Evolutionary conservation across 1,284 basidiomycete species (phyloP).

Genomic region (Marasmius oreades): DNA sequence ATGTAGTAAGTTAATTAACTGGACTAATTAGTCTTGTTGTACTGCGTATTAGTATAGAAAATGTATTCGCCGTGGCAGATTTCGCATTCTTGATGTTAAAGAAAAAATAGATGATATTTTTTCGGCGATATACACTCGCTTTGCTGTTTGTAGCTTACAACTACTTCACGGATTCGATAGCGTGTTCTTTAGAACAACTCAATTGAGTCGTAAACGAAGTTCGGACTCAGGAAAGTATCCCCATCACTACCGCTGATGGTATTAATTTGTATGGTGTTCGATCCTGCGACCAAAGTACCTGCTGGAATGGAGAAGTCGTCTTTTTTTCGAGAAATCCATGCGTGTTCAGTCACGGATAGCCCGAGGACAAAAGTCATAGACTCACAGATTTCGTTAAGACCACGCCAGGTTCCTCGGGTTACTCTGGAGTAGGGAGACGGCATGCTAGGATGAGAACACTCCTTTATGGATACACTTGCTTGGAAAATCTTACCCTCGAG

Average conservation of each 20-base stretch:
- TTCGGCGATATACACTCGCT: too few species aligned
- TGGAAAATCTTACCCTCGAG: not conserved
- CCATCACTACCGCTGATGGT: conserved; percentile 41
- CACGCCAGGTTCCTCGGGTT: conserved; percentile 44
- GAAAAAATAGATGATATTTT: too few species aligned
- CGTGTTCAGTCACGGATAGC: not conserved
- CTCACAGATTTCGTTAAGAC: conserved; percentile 40
- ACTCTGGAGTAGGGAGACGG: conserved; percentile 25
- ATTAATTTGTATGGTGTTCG: conserved; percentile 40
- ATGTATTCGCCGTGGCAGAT: too few species aligned
- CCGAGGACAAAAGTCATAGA: conserved; percentile 7
- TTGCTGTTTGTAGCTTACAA: conserved; percentile 8
- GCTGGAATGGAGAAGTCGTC: conserved; percentile 39
- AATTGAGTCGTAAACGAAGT: conserved; percentile 42
- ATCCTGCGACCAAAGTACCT: conserved; percentile 35
- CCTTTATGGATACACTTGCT: not conserved
- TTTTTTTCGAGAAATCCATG: conserved; percentile 10
- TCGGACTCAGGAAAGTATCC: conserved; percentile 38
- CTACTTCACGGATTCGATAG: not conserved
- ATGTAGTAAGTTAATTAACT: too few species aligned
- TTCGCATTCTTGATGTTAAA: too few species aligned
- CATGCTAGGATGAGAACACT: not conserved
- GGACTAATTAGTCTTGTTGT: too few species aligned
- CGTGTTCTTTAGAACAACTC: conserved; percentile 34
- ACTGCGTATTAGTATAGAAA: too few species aligned